Conservation (phyloP, 2,329 filamentous ascomycete species). For the Ophiostoma perfectum region DNA sequence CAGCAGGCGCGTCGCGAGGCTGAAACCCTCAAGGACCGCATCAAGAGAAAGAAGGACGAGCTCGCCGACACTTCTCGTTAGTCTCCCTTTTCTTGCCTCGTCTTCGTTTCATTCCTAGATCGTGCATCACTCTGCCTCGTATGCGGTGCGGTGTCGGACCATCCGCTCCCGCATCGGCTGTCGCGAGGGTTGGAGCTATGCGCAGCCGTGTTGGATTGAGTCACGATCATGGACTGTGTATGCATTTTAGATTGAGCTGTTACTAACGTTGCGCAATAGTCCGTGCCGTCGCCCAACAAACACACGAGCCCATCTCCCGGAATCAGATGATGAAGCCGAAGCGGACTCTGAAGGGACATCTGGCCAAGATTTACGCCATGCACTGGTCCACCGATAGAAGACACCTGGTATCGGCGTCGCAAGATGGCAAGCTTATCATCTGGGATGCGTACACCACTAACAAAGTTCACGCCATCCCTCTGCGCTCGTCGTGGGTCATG, state of each 20-base stretch:
- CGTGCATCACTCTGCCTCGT: neutral
- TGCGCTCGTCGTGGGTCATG: slow-evolving; percentile 99
- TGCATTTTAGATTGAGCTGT: slow-evolving; percentile 11
- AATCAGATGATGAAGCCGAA: slow-evolving; percentile 95
- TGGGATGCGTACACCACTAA: slow-evolving; percentile 99
- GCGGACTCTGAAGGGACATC: slow-evolving; percentile 91
- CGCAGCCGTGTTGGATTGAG: neutral
- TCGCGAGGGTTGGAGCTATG: neutral
- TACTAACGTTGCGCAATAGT: slow-evolving; percentile 48
- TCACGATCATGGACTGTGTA: neutral
- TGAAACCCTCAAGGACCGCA: slow-evolving; percentile 94
- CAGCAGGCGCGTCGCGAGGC: slow-evolving; percentile 92
- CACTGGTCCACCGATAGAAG: slow-evolving; percentile 98
- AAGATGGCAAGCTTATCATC: slow-evolving; percentile 99
- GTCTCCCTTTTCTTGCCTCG: slow-evolving; percentile 36
- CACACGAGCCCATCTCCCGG: slow-evolving; percentile 85
- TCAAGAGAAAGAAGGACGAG: slow-evolving; percentile 99
- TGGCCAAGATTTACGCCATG: slow-evolving; percentile 99
- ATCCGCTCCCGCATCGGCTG: neutral
- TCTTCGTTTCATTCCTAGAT: neutral
- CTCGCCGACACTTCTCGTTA: slow-evolving; percentile 95
- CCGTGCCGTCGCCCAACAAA: slow-evolving; percentile 83
- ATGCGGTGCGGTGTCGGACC: neutral
- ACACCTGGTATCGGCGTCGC: slow-evolving; percentile 94
- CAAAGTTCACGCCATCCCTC: slow-evolving; percentile 96